Conservation (phyloP, 768 basidiomycete species). For the Porpolomopsis calyptriformis region DNA sequence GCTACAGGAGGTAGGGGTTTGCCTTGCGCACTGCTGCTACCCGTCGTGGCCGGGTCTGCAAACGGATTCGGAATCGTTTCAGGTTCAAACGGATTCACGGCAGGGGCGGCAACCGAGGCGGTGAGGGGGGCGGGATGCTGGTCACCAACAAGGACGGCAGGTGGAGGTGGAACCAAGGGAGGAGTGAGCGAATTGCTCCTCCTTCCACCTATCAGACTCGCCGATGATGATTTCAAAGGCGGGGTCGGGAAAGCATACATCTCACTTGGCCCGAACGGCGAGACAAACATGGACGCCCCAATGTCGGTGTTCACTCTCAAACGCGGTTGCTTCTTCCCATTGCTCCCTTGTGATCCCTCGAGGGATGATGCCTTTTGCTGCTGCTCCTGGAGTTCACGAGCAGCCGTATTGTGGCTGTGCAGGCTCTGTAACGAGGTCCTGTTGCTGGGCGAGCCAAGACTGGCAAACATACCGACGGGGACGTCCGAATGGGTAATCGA, state of each 20-base stretch:
- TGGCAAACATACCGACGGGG: background rate
- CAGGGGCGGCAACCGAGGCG: too few relatives aligned
- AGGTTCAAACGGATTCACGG: too few relatives aligned
- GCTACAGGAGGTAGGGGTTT: too few relatives aligned
- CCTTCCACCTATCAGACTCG: slow-evolving; percentile 7
- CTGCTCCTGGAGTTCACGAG: too few relatives aligned
- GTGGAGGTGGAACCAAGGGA: slow-evolving; percentile 23
- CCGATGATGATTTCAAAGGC: background rate
- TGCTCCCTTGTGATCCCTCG: slow-evolving; percentile 51
- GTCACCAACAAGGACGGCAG: too few relatives aligned
- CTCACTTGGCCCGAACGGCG: background rate
- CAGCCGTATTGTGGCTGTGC: background rate
- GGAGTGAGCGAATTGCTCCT: slow-evolving; percentile 3
- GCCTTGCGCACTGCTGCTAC: too few relatives aligned
- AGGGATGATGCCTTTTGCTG: too few relatives aligned
- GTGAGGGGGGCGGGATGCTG: too few relatives aligned
- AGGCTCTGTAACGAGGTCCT: background rate
- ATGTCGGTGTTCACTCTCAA: background rate
- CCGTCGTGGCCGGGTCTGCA: too few relatives aligned
- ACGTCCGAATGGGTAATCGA: slow-evolving; percentile 17
- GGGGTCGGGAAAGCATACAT: background rate
- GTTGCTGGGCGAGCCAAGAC: slow-evolving; percentile 21
- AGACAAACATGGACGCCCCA: background rate
- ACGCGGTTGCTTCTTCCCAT: slow-evolving; percentile 25
- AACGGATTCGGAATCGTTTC: too few relatives aligned